These are phyloP conservation scores for Cryptococcus jaspeensis DNA, from an alignment of 1,284 basidiomycete genomes.

Conservation along the genomic window DNA sequence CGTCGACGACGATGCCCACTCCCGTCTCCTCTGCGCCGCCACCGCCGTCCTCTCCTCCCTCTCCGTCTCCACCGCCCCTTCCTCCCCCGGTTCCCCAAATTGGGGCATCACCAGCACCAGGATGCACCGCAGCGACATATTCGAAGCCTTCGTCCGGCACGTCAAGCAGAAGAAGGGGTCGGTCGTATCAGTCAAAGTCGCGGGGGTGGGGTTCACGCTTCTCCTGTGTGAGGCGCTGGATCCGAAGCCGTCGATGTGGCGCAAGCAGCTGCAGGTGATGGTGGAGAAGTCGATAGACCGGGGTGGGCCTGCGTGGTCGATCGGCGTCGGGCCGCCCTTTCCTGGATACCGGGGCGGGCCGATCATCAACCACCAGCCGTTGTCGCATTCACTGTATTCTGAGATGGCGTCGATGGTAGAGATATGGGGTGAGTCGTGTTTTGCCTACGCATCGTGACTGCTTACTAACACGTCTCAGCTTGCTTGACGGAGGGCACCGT, in stretches of 20 bases:
- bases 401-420: conserved; percentile 5
- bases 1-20: background rate
- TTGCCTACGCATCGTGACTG: background rate
- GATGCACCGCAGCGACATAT: background rate
- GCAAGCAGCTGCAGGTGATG: background rate
- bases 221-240: conserved; percentile 3
- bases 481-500: conserved; percentile 5
- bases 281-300: background rate
- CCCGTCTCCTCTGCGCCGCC: background rate
- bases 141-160: background rate
- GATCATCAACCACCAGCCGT: conserved; percentile 1
- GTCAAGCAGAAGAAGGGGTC: background rate
- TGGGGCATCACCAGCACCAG: too few relatives aligned
- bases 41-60: background rate
- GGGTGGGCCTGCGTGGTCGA: conserved; percentile 6
- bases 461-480: background rate
- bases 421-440: conserved; percentile 4
- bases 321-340: background rate
- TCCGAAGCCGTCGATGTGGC: conserved; percentile 3
- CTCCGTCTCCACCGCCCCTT: background rate
- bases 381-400: conserved; percentile 1
- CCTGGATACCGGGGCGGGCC: conserved; percentile 1
- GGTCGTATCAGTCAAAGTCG: background rate
- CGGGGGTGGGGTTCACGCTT: conserved; percentile 1
- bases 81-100: too few relatives aligned